A percentile compares a stretch with the other conserved stretches of the same genome.
Evolutionary conservation across 176 grass and related monocot species (phyloP).

Genomic region (Poa annua): DNA sequence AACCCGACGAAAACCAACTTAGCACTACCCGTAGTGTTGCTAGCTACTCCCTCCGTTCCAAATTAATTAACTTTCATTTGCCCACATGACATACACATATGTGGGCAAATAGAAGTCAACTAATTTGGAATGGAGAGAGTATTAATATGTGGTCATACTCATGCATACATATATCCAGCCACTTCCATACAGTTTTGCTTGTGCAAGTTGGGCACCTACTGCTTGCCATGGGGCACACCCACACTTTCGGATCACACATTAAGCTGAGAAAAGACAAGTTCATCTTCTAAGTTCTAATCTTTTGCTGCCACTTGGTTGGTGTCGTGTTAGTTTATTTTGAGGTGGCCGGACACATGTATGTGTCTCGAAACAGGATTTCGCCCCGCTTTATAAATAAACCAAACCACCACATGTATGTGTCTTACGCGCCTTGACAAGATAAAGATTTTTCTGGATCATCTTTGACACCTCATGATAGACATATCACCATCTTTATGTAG

Average conservation of each 20-base stretch:
- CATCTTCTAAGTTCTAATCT: neutral
- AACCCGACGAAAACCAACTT: neutral
- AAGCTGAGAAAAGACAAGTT: constrained; percentile 5
- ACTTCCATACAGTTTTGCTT: constrained; percentile 8
- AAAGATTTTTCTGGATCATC: constrained; percentile 22
- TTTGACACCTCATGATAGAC: constrained; percentile 32
- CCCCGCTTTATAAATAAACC: too few relatives aligned
- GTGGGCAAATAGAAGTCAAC: too few relatives aligned
- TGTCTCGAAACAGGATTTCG: too few relatives aligned
- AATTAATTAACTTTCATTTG: too few relatives aligned
- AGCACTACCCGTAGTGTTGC: neutral
- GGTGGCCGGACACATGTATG: neutral
- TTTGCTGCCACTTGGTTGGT: neutral
- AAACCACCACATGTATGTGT: too few relatives aligned
- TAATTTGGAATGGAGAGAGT: too few relatives aligned
- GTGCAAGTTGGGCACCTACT: constrained; percentile 16
- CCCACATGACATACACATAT: too few relatives aligned
- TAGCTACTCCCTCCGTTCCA: too few relatives aligned
- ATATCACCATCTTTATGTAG: constrained; percentile 9
- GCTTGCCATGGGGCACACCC: constrained; percentile 28
- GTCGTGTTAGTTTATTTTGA: neutral
- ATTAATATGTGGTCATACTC: constrained; percentile 4
- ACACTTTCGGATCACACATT: constrained; percentile 18
- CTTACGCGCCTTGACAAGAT: neutral
- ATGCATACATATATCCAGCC: neutral